phyloP scores from a whole-genome alignment of 176 grass and related monocot species.

The Guadua angustifolia region DNA sequence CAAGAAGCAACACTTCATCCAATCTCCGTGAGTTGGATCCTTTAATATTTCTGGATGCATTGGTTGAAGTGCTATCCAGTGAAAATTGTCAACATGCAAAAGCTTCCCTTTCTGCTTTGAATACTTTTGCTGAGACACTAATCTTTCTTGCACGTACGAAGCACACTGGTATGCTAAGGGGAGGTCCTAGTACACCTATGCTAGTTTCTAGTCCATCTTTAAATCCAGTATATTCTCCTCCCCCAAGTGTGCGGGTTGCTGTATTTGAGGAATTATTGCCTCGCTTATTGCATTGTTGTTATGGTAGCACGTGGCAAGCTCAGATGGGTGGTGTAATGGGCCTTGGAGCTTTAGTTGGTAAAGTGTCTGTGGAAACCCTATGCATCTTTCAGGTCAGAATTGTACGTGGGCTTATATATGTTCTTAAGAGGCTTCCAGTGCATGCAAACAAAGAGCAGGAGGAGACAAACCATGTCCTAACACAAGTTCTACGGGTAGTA shows the following conservation, averaged over 20 bases:
- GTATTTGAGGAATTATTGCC: constrained; percentile 95
- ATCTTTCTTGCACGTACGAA: constrained; percentile 82
- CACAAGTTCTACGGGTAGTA: constrained; percentile 87
- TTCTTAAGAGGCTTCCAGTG: constrained; percentile 91
- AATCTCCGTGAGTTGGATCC: constrained; percentile 96
- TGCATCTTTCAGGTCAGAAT: constrained; percentile 95
- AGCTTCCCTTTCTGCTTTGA: constrained; percentile 87
- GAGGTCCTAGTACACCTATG: constrained; percentile 95
- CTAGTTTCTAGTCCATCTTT: constrained; percentile 94
- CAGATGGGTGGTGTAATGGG: constrained; percentile 99
- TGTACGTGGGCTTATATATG: constrained; percentile 83
- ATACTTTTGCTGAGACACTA: constrained; percentile 83
- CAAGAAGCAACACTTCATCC: constrained; percentile 69
- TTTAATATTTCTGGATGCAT: constrained; percentile 90
- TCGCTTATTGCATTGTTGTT: constrained; percentile 95
- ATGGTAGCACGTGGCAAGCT: constrained; percentile 94
- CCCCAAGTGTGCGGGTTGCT: constrained; percentile 88
- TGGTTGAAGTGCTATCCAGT: constrained; percentile 87
- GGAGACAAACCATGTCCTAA: constrained; percentile 96
- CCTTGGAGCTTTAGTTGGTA: constrained; percentile 91
- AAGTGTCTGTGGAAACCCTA: constrained; percentile 92
- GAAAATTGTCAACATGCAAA: constrained; percentile 94
- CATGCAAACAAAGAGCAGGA: constrained; percentile 99
- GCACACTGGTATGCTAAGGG: constrained; percentile 79
- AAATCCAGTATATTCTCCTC: constrained; percentile 99